phyloP scores from a whole-genome alignment of 495 filamentous ascomycete genomes.

The Lepraria neglecta region DNA sequence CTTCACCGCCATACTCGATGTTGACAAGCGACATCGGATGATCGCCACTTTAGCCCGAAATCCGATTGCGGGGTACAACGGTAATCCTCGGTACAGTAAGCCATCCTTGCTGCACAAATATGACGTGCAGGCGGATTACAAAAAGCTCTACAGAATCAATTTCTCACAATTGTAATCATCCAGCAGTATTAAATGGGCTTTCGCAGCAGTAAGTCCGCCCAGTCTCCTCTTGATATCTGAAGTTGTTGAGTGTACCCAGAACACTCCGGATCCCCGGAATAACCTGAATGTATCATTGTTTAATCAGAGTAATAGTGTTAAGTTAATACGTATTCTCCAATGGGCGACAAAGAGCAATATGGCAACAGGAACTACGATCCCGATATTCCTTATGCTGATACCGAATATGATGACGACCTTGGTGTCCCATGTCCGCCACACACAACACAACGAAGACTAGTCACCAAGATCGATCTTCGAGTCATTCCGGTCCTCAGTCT shows the following conservation, averaged over 20 bases:
- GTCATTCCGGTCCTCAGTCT: constrained; percentile 77
- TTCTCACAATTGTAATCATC: neutral
- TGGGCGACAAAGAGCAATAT: constrained; percentile 13
- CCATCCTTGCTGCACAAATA: too few species aligned
- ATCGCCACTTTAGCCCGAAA: neutral
- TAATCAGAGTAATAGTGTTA: too few species aligned
- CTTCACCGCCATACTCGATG: too few species aligned
- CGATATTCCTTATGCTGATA: constrained; percentile 19
- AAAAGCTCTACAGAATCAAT: neutral
- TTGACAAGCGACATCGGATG: neutral
- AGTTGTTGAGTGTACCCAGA: constrained; percentile 12
- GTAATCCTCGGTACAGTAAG: neutral
- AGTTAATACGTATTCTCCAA: too few species aligned
- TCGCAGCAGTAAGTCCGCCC: constrained; percentile 1
- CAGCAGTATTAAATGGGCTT: neutral
- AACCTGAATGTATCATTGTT: too few species aligned
- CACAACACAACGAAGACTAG: constrained; percentile 66
- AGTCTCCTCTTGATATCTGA: neutral
- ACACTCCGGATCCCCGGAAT: constrained; percentile 17
- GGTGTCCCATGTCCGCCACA: constrained; percentile 47
- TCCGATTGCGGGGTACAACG: constrained; percentile 14
- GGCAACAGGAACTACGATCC: constrained; percentile 32
- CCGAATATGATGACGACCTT: constrained; percentile 37
- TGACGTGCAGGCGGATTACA: neutral
- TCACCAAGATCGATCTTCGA: constrained; percentile 70